Evolutionary conservation across 352 stramenopile genomes (phyloP), one percentile per base, ranked within the genome.

Genomic region (Globisporangium megalacanthum): DNA sequence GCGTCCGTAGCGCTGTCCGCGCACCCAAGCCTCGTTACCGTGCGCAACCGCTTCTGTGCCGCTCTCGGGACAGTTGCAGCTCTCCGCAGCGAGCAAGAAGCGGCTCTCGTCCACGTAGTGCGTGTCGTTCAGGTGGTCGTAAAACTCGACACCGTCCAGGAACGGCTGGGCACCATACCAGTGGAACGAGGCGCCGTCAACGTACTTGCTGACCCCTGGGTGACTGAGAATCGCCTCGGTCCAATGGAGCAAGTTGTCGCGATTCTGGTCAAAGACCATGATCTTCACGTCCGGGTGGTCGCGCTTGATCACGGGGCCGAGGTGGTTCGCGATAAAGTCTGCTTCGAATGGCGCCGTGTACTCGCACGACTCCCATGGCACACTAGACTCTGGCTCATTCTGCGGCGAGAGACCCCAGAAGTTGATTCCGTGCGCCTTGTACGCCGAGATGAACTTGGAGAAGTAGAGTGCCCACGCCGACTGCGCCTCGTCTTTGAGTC

Each of bases 211-310:
- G 4, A 76, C 82, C 29, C 69, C 77, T 0, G 77, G 69, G 61
- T 90, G 69, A 49, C 79, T 76, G 62, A 82, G 86, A 19, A 92
- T 86, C n/a, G 66, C 75, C 17, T 82, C 56, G 0, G 87, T 81
- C 84, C 86, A 96, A 7, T 90, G 59, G 9, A 55, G 59, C 7
- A 97, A 69, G 29, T 61, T 85, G 52, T 70, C 82, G 37, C 89
- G 93, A 61, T 97, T 96, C 67, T 97, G 85, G 61, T 98, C 92
- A 61, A 95, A 96, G 0, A 92, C 76, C 72, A 98, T 95, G 49
- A 98, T 89, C 54, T 88, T 88, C 15, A 97, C 64, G 6, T 91
- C 80, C 0, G 92, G 91, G 64, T 97, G 89, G 60, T 97, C 87
- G 17, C 72, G 69, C 6, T 75, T 59, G 25, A 98, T 75, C 15